A percentile compares a stretch with the other conserved stretches of the same genome.
These are phyloP conservation scores for Eimeria mitis DNA, from an alignment of 169 alveolate species.

Conservation along the genomic window DNA sequence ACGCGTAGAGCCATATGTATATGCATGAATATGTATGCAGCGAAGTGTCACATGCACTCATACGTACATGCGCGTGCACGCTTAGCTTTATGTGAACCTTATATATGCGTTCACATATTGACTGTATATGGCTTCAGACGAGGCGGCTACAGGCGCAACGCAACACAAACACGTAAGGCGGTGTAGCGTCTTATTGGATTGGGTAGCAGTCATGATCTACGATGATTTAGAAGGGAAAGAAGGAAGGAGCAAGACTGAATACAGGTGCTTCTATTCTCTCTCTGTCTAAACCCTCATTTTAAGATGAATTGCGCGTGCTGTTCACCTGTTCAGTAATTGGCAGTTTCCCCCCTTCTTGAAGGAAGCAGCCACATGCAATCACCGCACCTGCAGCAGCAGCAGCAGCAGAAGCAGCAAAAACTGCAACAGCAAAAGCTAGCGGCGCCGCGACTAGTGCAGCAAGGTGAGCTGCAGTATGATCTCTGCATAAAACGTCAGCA, in stretches of 20 bases:
- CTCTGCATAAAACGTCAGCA: neutral
- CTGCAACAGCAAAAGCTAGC: slow-evolving; percentile 9
- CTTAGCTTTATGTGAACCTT: neutral
- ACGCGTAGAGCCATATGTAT: neutral
- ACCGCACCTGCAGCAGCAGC: slow-evolving; percentile 24
- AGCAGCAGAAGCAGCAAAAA: neutral
- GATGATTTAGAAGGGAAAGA: neutral
- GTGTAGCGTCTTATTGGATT: neutral
- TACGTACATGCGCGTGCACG: too few relatives aligned
- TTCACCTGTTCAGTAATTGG: neutral
- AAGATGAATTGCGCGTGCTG: neutral
- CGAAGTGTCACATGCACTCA: neutral
- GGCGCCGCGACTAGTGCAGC: neutral
- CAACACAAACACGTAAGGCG: neutral
- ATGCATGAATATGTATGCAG: neutral
- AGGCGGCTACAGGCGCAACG: slow-evolving; percentile 23
- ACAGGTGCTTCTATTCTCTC: neutral
- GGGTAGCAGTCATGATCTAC: neutral
- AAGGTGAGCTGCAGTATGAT: slow-evolving; percentile 7
- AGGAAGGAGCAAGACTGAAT: slow-evolving; percentile 1
- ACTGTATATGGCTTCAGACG: neutral
- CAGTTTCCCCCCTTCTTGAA: neutral
- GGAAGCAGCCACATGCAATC: neutral
- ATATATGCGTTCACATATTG: neutral
- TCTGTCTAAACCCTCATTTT: neutral